Evolutionary conservation across 345 rosid genomes (phyloP), one percentile per base, ranked within the genome.

Genomic region (Lepidium aucheri): DNA sequence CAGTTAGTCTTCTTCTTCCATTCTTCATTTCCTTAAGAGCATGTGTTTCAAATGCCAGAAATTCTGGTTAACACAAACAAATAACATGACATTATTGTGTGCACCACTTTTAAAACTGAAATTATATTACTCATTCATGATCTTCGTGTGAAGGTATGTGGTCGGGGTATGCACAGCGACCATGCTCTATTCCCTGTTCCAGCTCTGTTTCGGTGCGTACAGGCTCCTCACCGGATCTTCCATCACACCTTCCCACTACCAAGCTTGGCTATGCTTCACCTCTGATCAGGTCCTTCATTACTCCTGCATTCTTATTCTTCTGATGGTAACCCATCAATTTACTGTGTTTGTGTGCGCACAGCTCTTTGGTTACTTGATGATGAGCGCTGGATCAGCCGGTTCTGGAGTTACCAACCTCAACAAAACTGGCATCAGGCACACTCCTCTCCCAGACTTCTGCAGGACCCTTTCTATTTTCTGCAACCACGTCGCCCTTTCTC

Each of bases 381-480:
- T 81, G 63, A 83, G 95, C 52, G 96, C 91, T 1, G 96, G 87
- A 5, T 84, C 97, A 13, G 94, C 98, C 24, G 83, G 93, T 46
- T 78, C 86, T 0, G 95, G 95, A 32, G 87, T 89, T 20, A 80
- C 83, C 47, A 86, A 87, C 84, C 82, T 89, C 79, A 93, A 93
- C 69, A 84, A 81, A 38, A 85, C 86, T 0, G 97, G 98, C 40
- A 82, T 93, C 69, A 76, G 72, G 26, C 96, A 86, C 53, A 78
- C 91, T 3, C 78, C 86, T 30, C 79, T 89, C 7, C 96, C 98
- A 0, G 82, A 87, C 75, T 93, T 93, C 75, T 93, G 98, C 86
- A 87, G 81, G 81, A 77, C 87, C 0, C 66, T 93, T 36, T 74
- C 64, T 58, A 78, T 67, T 73, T 90, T 93, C 79, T 93, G 97